These are phyloP conservation scores for Solanum bulbocastanum DNA, from an alignment of 257 asterid genomes.

Conservation along the genomic window DNA sequence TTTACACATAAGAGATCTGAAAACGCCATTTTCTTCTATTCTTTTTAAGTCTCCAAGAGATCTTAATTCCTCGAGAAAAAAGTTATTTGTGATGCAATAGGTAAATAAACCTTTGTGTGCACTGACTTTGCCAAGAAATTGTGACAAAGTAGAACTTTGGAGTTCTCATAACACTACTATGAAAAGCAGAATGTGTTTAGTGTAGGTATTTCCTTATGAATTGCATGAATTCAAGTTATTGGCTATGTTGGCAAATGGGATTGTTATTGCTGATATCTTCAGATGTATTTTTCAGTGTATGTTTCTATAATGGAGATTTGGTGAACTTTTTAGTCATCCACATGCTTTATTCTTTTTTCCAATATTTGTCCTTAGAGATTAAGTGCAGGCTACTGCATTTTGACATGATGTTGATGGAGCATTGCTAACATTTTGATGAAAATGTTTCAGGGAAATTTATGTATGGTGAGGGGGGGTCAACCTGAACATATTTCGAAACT, in stretches of 20 bases:
- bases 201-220: not conserved
- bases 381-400: not conserved
- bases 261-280: not conserved
- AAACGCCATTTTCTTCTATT: not conserved
- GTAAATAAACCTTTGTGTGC: not conserved
- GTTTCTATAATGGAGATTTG: not conserved
- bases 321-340: not conserved
- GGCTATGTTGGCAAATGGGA: not conserved
- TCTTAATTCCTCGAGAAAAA: not conserved
- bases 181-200: not conserved
- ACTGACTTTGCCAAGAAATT: not conserved
- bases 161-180: not conserved
- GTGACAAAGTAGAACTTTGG: not conserved
- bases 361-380: not conserved
- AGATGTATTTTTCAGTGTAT: not conserved
- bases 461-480: slow-evolving; percentile 76
- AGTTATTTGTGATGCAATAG: not conserved
- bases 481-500: slow-evolving; percentile 73
- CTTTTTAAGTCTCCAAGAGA: not conserved
- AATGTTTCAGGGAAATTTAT: slow-evolving; percentile 63
- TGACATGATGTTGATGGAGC: not conserved
- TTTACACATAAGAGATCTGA: not conserved
- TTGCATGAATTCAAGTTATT: not conserved
- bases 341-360: not conserved
- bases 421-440: not conserved